Percentiles rank a stretch among this genome's conserved stretches.
phyloP scores from a whole-genome alignment of 2,329 filamentous ascomycete genomes.

The Dendryphion nanum region DNA sequence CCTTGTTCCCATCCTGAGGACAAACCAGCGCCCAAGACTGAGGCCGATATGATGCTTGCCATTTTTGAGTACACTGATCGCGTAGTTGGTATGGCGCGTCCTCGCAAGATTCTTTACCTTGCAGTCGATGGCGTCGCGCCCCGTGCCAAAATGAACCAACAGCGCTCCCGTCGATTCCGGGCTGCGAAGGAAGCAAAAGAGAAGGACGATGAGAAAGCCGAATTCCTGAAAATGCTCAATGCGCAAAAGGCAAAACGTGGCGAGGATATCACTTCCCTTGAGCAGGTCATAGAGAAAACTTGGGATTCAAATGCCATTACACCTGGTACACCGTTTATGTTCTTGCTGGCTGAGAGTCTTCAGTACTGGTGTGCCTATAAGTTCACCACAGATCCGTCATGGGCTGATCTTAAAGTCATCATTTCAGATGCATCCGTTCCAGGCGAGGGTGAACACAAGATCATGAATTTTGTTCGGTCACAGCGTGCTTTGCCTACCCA shows the following conservation, averaged over 20 bases:
- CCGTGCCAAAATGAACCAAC: slow-evolving; percentile 99
- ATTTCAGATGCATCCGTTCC: slow-evolving; percentile 98
- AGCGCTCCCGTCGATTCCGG: slow-evolving; percentile 91
- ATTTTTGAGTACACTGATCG: slow-evolving; percentile 99
- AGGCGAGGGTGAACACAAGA: slow-evolving; percentile 98
- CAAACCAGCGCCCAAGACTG: slow-evolving; percentile 81
- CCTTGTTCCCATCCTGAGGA: slow-evolving; percentile 98
- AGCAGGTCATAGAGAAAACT: slow-evolving; percentile 75
- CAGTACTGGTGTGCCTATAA: slow-evolving; percentile 98
- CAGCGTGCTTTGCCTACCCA: slow-evolving; percentile 88
- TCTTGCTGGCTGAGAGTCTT: slow-evolving; percentile 83
- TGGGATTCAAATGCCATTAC: slow-evolving; percentile 91
- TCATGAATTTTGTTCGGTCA: slow-evolving; percentile 96
- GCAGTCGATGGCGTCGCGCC: slow-evolving; percentile 97
- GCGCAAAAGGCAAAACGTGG: slow-evolving; percentile 61
- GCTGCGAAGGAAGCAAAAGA: slow-evolving; percentile 92
- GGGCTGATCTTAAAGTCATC: slow-evolving; percentile 90
- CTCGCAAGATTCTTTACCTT: slow-evolving; percentile 94
- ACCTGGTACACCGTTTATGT: slow-evolving; percentile 98
- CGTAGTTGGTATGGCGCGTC: slow-evolving; percentile 97
- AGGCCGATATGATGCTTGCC: slow-evolving; percentile 99
- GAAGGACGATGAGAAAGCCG: slow-evolving; percentile 86
- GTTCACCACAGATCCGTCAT: slow-evolving; percentile 91
- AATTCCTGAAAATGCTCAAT: slow-evolving; percentile 80
- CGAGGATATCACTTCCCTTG: slow-evolving; percentile 58